Base-by-base conservation (phyloP, 1,284 basidiomycete genomes). In the Cronartium quercuum region DNA sequence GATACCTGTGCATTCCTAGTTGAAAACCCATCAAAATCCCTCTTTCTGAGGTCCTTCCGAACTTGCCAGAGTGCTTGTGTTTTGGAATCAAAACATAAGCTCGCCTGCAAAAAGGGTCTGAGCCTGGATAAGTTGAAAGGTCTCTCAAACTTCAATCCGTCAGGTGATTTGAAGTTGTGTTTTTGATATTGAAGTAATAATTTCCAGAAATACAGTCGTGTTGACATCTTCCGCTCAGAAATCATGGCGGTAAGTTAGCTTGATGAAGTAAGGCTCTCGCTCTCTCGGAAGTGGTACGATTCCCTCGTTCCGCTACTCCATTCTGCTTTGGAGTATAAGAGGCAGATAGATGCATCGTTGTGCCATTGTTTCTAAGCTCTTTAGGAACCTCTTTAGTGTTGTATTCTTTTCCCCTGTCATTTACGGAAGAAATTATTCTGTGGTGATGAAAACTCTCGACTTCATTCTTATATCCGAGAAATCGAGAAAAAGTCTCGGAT, bases 1-100 rank as follows among this genome's bases (percentile, higher is more conserved):
- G 63, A 60, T 61, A 73, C 38, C 66, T 73, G 41, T 73, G 42
- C 47, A 13, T 44, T 10, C 58, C 58, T n/a, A 42, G n/a, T 21
- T 60, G 35, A 44, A 61, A 69, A 0, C 67, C 67, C 3, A 69
- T 5, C 5, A 69, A 24, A 12, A 69, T n/a, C 5, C 67, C 55
- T 41, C 42, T 60, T 29, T 15, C 24, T 5, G 57, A 6, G 6
- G 57, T 58, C 10, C 38, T n/a, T 0, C 38, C 35, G 18, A 69
- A 69, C 41, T 69, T 69, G 4, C 68, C 37, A 13, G 42, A 29
- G 5, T 13, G 40, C 12, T 24, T 3, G 9, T 38, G 42, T 51
- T 51, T 51, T 3, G 47, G 47, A 51, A 51, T 51, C 3, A 51
- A 21, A 1, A 44, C 40, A 58, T 61, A 69, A n/a, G 57, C 35